Conservation (phyloP, 2,329 filamentous ascomycete genomes). For the Pyricularia pennisetigena region DNA sequence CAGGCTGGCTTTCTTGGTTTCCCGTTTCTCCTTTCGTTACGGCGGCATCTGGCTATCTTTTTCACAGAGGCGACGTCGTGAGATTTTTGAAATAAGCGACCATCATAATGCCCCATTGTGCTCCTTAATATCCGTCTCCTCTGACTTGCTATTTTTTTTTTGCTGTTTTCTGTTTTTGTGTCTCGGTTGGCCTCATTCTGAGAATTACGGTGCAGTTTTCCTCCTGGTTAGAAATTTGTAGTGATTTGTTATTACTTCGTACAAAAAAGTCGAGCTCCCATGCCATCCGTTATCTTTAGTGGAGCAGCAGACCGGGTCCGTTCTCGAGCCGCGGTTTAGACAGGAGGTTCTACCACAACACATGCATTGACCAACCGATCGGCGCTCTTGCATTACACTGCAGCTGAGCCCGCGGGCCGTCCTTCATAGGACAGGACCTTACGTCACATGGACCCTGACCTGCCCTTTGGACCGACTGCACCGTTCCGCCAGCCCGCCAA, state of each 20-base stretch:
- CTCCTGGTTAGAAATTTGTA: slow-evolving; percentile 10
- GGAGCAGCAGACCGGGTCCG: background rate
- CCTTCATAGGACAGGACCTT: background rate
- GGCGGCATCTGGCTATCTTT: slow-evolving; percentile 1
- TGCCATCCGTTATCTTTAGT: background rate
- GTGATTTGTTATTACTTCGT: background rate
- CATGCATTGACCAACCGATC: background rate
- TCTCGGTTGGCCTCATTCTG: slow-evolving; percentile 6
- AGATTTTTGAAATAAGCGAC: background rate
- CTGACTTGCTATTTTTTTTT: background rate
- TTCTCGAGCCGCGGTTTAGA: background rate
- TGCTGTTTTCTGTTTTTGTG: slow-evolving; percentile 2
- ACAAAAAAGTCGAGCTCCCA: background rate
- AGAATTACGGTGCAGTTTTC: slow-evolving; percentile 15
- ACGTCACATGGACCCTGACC: background rate
- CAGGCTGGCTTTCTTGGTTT: background rate
- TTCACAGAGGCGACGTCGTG: background rate
- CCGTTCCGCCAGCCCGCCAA: background rate
- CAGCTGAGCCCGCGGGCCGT: background rate
- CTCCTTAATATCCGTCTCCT: background rate
- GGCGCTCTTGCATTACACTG: background rate
- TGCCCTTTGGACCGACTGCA: background rate
- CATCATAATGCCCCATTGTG: background rate
- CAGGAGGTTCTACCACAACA: background rate
- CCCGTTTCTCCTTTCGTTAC: background rate